These are phyloP conservation scores for Leucaena leucocephala DNA, from an alignment of 306 rosid species.

Conservation along the genomic window DNA sequence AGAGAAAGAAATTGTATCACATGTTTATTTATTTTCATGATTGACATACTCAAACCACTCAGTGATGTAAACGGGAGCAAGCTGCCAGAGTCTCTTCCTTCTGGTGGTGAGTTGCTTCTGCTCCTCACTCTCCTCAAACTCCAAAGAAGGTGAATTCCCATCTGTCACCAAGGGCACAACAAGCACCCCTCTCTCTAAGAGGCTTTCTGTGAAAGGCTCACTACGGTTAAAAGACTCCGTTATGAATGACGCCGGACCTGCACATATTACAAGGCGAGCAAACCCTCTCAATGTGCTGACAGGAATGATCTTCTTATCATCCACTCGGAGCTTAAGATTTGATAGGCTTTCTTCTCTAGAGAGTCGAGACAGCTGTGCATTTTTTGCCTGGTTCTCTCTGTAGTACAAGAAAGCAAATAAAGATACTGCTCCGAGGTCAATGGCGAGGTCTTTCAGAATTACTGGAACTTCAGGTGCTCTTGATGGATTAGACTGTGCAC, in stretches of 20 bases:
- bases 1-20: slow-evolving; percentile 18
- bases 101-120: slow-evolving; percentile 46
- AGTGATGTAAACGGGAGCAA: slow-evolving; percentile 55
- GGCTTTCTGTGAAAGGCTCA: slow-evolving; percentile 72
- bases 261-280: slow-evolving; percentile 88
- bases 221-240: slow-evolving; percentile 72
- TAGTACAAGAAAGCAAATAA: slow-evolving; percentile 76
- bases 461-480: slow-evolving; percentile 60
- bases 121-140: slow-evolving; percentile 69
- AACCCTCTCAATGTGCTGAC: slow-evolving; percentile 73
- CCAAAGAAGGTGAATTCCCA: slow-evolving; percentile 62
- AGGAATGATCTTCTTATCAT: slow-evolving; percentile 64
- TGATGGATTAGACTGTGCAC: slow-evolving; percentile 72
- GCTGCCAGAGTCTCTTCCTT: slow-evolving; percentile 92
- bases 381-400: slow-evolving; percentile 78
- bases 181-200: slow-evolving; percentile 88
- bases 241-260: slow-evolving; percentile 74
- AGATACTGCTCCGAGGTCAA: slow-evolving; percentile 79
- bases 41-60: slow-evolving; percentile 83
- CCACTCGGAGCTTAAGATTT: slow-evolving; percentile 79
- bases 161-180: slow-evolving; percentile 78
- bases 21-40: neutral
- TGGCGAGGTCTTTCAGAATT: slow-evolving; percentile 70
- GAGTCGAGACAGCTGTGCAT: slow-evolving; percentile 76
- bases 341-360: slow-evolving; percentile 87